Evolutionary conservation across 2,329 filamentous ascomycete genomes (phyloP).

Genomic region (Purpureocillium takamizusanense): DNA sequence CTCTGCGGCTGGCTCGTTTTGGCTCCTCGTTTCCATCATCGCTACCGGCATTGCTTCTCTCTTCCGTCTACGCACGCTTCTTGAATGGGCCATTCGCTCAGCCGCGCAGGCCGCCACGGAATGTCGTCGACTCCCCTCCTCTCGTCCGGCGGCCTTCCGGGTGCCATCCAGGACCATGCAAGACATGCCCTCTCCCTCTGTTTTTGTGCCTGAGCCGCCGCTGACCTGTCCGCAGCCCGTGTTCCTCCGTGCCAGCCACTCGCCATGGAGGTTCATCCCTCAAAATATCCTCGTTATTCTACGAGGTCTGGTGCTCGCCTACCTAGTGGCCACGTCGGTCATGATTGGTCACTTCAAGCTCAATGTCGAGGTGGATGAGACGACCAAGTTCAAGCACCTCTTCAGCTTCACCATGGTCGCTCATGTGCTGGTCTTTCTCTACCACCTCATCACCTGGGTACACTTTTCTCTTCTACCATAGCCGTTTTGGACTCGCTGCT

Average conservation of each 20-base stretch:
- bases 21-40: constrained; percentile 4
- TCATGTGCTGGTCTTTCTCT: constrained; percentile 31
- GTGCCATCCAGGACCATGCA: constrained; percentile 26
- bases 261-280: constrained; percentile 37
- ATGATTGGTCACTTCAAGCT: constrained; percentile 38
- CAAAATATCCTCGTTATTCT: constrained; percentile 36
- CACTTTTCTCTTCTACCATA: constrained; percentile 12
- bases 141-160: constrained; percentile 17
- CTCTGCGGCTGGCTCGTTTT: neutral
- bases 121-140: constrained; percentile 28
- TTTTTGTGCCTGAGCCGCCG: no score
- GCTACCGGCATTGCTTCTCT: constrained; percentile 2
- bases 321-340: constrained; percentile 30
- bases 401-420: constrained; percentile 42
- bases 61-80: neutral
- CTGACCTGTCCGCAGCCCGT: constrained; percentile 28
- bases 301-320: constrained; percentile 31
- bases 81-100: neutral
- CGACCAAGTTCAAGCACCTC: constrained; percentile 29
- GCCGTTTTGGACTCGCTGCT: neutral
- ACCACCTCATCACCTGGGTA: constrained; percentile 38
- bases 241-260: constrained; percentile 42
- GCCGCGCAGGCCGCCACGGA: constrained; percentile 1
- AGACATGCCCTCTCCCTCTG: neutral
- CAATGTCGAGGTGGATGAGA: constrained; percentile 24